Conservation (phyloP, 2,329 filamentous ascomycete genomes). For the Colletotrichum salicis region DNA sequence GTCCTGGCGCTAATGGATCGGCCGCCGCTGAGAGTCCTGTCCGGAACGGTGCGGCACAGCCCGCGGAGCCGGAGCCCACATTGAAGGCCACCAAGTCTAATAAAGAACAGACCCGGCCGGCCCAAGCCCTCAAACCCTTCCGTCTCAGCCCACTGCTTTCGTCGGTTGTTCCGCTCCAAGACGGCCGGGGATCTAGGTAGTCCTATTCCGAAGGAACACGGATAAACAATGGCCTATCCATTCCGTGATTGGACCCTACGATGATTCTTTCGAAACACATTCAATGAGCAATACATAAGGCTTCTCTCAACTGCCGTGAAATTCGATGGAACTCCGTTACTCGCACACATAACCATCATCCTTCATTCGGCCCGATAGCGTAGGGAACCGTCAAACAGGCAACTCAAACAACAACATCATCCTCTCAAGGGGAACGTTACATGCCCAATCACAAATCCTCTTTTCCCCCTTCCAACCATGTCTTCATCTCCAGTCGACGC, state of each 20-base stretch:
- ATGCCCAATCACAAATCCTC: neutral
- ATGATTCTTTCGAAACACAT: neutral
- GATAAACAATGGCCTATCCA: neutral
- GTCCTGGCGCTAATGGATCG: neutral
- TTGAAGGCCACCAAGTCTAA: neutral
- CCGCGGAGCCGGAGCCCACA: neutral
- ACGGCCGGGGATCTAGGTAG: neutral
- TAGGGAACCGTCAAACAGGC: neutral
- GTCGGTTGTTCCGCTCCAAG: neutral
- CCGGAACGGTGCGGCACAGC: neutral
- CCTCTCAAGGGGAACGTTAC: neutral
- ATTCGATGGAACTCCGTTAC: neutral
- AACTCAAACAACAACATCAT: neutral
- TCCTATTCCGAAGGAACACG: neutral
- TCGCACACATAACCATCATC: neutral
- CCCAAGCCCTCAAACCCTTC: neutral
- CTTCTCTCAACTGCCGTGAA: neutral
- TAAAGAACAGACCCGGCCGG: neutral
- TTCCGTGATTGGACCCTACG: neutral
- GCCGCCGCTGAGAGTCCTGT: neutral
- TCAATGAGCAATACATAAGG: neutral
- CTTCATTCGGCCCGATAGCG: neutral
- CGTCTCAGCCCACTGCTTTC: neutral
- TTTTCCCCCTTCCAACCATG: neutral
- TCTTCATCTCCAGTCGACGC: constrained; percentile 7